phyloP scores from a whole-genome alignment of 768 basidiomycete genomes.

The Lactarius tabidus region DNA sequence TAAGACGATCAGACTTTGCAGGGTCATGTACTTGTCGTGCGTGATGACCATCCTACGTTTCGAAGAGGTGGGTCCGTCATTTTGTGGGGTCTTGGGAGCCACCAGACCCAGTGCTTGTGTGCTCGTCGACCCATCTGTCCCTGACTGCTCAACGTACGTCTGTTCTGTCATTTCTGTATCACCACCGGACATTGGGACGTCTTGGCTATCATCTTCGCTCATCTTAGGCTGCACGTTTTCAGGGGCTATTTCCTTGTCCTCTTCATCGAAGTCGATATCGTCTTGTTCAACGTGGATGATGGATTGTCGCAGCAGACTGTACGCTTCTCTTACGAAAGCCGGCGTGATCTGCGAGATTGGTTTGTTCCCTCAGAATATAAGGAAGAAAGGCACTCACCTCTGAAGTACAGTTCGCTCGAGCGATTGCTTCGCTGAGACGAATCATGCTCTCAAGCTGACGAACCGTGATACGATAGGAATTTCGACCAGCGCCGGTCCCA shows the following conservation, averaged over 20 bases:
- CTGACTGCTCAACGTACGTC: slow-evolving; percentile 39
- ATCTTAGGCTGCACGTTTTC: slow-evolving; percentile 36
- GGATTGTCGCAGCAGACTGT: slow-evolving; percentile 87
- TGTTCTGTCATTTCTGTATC: slow-evolving; percentile 50
- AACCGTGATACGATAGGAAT: slow-evolving; percentile 96
- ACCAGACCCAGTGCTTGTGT: slow-evolving; percentile 27
- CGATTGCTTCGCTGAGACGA: slow-evolving; percentile 94
- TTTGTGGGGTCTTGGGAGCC: slow-evolving; percentile 27
- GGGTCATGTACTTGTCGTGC: slow-evolving; percentile 89
- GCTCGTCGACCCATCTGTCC: slow-evolving; percentile 26
- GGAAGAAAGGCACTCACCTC: slow-evolving; percentile 50
- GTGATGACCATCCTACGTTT: slow-evolving; percentile 87
- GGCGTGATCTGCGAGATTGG: slow-evolving; percentile 68
- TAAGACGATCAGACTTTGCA: slow-evolving; percentile 85
- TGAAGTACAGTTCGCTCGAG: slow-evolving; percentile 92
- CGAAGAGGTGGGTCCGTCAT: slow-evolving; percentile 40
- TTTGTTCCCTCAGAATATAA: not conserved
- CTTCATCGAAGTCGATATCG: slow-evolving; percentile 96
- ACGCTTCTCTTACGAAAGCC: slow-evolving; percentile 93
- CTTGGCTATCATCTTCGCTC: slow-evolving; percentile 48
- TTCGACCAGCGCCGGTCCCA: slow-evolving; percentile 77
- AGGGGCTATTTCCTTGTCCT: slow-evolving; percentile 62
- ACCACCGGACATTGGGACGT: slow-evolving; percentile 62
- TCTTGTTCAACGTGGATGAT: slow-evolving; percentile 99
- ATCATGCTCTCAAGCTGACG: slow-evolving; percentile 99